Evolutionary conservation across 495 filamentous ascomycete species (phyloP).

Genomic region (Penicillium tannophilum): DNA sequence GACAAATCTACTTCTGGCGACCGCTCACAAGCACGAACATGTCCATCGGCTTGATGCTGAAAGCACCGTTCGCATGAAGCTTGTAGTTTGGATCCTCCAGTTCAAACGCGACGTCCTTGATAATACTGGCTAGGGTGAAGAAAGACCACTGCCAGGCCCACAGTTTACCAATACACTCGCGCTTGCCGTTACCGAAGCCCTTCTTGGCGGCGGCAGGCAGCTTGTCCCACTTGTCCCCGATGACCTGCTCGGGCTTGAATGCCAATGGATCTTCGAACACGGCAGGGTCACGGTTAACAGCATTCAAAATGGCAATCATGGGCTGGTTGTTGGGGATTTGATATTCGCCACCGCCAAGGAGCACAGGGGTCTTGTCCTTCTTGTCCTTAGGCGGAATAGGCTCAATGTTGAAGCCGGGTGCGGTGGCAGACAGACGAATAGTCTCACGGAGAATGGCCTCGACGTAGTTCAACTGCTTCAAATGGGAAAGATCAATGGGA

Average conservation of each 20-base stretch:
- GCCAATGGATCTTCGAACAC: slow-evolving; percentile 65
- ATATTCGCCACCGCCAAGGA: slow-evolving; percentile 67
- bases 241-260: slow-evolving; percentile 71
- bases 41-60: slow-evolving; percentile 37
- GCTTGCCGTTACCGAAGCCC: slow-evolving; percentile 70
- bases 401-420: slow-evolving; percentile 63
- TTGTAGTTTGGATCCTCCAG: slow-evolving; percentile 45
- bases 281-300: slow-evolving; percentile 68
- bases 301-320: slow-evolving; percentile 63
- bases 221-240: slow-evolving; percentile 62
- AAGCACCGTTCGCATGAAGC: slow-evolving; percentile 41
- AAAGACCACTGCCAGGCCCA: slow-evolving; percentile 66
- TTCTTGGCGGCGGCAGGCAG: slow-evolving; percentile 65
- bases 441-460: slow-evolving; percentile 72
- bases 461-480: slow-evolving; percentile 67
- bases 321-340: slow-evolving; percentile 58
- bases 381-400: slow-evolving; percentile 46
- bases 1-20: slow-evolving; percentile 9
- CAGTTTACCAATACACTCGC: slow-evolving; percentile 64
- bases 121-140: slow-evolving; percentile 39
- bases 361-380: slow-evolving; percentile 37
- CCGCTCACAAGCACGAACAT: slow-evolving; percentile 26
- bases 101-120: slow-evolving; percentile 47
- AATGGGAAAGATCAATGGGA: slow-evolving; percentile 51
- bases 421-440: slow-evolving; percentile 67